Evolutionary conservation across 2,329 filamentous ascomycete species (phyloP), one percentile per base, ranked within the genome.

Genomic region (Aspergillus sojae): DNA sequence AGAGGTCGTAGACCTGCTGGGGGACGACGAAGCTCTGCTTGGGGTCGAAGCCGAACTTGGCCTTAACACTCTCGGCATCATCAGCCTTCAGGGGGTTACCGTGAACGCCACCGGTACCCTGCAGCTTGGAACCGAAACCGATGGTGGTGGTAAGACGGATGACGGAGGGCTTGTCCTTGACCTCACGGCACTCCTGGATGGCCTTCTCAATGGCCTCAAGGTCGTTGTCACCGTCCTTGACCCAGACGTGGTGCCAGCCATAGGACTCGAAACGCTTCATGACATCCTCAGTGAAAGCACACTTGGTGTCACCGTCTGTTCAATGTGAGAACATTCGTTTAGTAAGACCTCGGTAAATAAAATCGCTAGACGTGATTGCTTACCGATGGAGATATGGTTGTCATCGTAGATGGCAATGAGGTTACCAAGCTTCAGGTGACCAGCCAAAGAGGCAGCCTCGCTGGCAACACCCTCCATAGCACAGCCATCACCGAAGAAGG

Each of bases 81-180:
- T 97, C 94, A 70, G 89, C 87, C 89, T 98, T 98, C 71, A 99
- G 88, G 66, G 95, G 91, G 80, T 94, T 93, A 73, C 95, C 95
- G 88, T 99, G 95, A 67, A 99, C 95, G 81, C 92, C 92, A 80
- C 92, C 91, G 72, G 95, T 98, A 76, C 95, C 95, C 85, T 96
- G 88, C 75, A 95, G 88, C 81, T 91, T 88, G 73, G 95, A 98
- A 74, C 95, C 95, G 83, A 90, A 99, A 75, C 95, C 95, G 78
- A 99, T 99, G 80, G 92, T 98, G 78, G 95, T 99, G 79, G 89
- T 93, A 74, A 99, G 89, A 86, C 96, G 94, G 86, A 99, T 97
- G 76, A 99, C 84, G 66, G 94, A 91, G 68, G 95, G 95, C 91
- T 98, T 99, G 87, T 98, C 88, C 81, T 89, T 98, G 82, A 96